A percentile compares a stretch with the other conserved stretches of the same genome.
phyloP scores from a whole-genome alignment of 2,329 filamentous ascomycete genomes.

The Thielaviopsis cerberus region DNA sequence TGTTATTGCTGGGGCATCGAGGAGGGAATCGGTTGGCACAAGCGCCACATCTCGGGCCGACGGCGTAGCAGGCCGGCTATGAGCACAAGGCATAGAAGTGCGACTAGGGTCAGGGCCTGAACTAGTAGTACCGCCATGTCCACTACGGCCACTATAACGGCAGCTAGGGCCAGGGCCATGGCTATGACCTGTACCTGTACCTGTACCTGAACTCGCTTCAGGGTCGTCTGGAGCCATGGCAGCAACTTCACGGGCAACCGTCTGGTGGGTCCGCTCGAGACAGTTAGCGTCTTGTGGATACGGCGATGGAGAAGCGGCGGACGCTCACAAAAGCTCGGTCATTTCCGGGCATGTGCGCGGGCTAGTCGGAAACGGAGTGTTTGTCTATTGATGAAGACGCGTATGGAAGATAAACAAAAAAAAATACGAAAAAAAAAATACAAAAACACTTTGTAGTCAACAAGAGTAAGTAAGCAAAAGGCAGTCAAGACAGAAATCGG shows the following conservation, averaged over 20 bases:
- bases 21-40: neutral
- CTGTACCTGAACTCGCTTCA: too few species aligned
- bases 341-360: neutral
- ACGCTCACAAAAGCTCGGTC: slow-evolving; percentile 5
- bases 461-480: neutral
- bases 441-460: neutral
- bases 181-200: too few species aligned
- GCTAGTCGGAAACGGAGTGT: too few species aligned
- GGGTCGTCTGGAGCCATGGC: neutral
- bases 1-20: neutral
- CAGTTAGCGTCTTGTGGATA: neutral
- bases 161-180: too few species aligned
- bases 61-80: neutral
- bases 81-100: neutral
- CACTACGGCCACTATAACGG: neutral
- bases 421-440: neutral
- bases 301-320: neutral
- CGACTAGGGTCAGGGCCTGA: neutral
- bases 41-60: neutral
- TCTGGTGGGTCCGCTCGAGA: neutral
- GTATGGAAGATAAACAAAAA: neutral
- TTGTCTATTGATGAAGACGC: too few species aligned
- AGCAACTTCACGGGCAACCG: neutral
- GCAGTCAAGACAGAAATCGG: neutral
- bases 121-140: neutral